phyloP scores from a whole-genome alignment of 225 moss, liverwort and hornwort genomes.

The Climacium dendroides region DNA sequence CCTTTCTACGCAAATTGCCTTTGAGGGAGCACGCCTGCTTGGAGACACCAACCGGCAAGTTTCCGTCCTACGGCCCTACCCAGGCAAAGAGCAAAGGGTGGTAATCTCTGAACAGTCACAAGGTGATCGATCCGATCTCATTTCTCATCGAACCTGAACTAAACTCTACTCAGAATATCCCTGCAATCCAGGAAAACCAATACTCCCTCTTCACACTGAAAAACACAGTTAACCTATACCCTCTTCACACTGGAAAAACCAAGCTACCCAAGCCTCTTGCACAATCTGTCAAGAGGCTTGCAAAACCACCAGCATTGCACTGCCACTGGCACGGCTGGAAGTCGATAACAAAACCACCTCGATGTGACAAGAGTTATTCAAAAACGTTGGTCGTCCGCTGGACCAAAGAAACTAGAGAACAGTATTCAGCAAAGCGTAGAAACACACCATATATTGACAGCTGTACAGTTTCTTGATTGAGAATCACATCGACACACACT shows the following conservation, averaged over 20 bases:
- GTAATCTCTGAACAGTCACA: slow-evolving; percentile 10
- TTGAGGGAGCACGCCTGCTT: neutral
- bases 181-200: neutral
- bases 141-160: neutral
- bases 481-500: slow-evolving; percentile 2
- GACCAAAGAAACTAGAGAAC: slow-evolving; percentile 3
- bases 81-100: slow-evolving; percentile 1
- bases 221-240: neutral
- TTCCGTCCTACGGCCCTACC: neutral
- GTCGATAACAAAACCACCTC: neutral
- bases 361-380: neutral
- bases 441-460: slow-evolving; percentile 12
- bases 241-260: neutral
- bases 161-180: neutral
- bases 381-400: neutral
- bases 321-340: neutral
- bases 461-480: slow-evolving; percentile 11
- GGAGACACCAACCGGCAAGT: slow-evolving; percentile 21
- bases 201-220: neutral
- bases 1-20: neutral
- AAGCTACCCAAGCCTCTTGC: neutral
- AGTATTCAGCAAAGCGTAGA: slow-evolving; percentile 7
- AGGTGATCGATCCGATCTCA: slow-evolving; percentile 27
- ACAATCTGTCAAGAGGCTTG: neutral
- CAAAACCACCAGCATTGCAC: neutral